A percentile compares a stretch with the other conserved stretches of the same genome.
Evolutionary conservation across 257 asterid species (phyloP).

Genomic region (Penstemon davidsonii): DNA sequence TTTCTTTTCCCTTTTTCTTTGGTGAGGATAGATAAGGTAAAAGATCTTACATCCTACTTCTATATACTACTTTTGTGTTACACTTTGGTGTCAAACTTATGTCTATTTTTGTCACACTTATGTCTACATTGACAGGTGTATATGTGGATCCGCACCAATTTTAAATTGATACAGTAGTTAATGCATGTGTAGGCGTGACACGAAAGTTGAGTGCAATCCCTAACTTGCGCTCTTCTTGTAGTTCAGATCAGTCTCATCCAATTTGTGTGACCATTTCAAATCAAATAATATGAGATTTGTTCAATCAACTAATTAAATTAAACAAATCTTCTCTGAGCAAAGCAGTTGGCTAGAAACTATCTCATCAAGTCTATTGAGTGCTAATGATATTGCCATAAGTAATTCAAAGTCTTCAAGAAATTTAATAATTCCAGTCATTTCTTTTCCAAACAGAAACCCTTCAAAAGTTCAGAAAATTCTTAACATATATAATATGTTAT

Average conservation of each 20-base stretch:
- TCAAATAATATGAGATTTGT: slow-evolving; percentile 9
- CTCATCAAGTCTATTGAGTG: not conserved
- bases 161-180: too few species aligned
- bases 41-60: too few species aligned
- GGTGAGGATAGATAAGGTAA: slow-evolving; percentile 1
- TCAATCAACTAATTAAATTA: not conserved
- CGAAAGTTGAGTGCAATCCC: too few species aligned
- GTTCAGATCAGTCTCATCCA: not conserved
- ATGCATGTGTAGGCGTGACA: too few species aligned
- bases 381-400: slow-evolving; percentile 9
- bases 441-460: not conserved
- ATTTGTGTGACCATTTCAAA: not conserved
- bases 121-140: too few species aligned
- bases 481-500: not conserved
- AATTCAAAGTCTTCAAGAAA: not conserved
- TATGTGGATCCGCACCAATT: too few species aligned
- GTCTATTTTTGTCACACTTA: too few species aligned
- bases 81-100: too few species aligned
- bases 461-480: too few species aligned
- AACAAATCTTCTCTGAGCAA: not conserved
- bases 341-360: slow-evolving; percentile 5
- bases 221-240: not conserved
- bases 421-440: not conserved
- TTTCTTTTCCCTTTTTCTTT: not conserved
- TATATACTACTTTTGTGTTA: too few species aligned